Base-by-base conservation (phyloP, 108 stramenopile species). In the Epithemia pelagica region DNA sequence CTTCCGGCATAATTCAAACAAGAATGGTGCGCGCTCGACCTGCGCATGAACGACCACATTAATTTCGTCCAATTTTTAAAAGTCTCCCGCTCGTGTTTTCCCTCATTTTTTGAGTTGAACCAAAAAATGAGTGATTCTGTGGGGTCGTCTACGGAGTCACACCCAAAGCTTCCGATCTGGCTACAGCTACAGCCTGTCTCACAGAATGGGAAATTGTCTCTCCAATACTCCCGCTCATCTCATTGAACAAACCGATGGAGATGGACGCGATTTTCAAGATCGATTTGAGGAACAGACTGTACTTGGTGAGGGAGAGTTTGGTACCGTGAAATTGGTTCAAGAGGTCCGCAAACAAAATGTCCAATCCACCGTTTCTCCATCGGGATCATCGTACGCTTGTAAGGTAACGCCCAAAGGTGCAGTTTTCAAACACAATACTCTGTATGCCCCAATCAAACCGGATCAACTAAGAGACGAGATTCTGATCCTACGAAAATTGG, bases 271-370 rank as follows among this genome's bases (percentile, higher is more conserved):
- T 5, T 93, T 75, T 69, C 87, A 85, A 58, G 74, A 74, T 25
- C 79, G 84, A 53, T 93, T 66, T 65, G 54, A 79, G 33, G 88
- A 89, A 62, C 72, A 82, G 52, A 77, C 74, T 30, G 64, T 84
- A 0, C 69, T 93, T 7, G 91, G 91, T 0, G 73, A 86, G 66
- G 91, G 91, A 7, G 85, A 90, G 70, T 93, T 93, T 71, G 91
- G 88, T 18, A 72, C 79, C 15, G 91, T 93, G 28, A 90, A 84
- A 56, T 51, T 93, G 62, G 83, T 86, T 10, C 82, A 83, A 66
- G 88, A 89, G 46, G 78, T 82, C 52, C 61, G 22, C 2, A 51
- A 69, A 0, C 20, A 37, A 32, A 52, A 71, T 22, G 28, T 64
- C 5, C 23, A 8, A 18, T 52, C 76, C 0, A 69, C 30, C 28